A percentile compares a stretch with the other conserved stretches of the same genome.
These are phyloP conservation scores for Septoria petroselini DNA, from an alignment of 2,329 filamentous ascomycete species.

Conservation along the genomic window DNA sequence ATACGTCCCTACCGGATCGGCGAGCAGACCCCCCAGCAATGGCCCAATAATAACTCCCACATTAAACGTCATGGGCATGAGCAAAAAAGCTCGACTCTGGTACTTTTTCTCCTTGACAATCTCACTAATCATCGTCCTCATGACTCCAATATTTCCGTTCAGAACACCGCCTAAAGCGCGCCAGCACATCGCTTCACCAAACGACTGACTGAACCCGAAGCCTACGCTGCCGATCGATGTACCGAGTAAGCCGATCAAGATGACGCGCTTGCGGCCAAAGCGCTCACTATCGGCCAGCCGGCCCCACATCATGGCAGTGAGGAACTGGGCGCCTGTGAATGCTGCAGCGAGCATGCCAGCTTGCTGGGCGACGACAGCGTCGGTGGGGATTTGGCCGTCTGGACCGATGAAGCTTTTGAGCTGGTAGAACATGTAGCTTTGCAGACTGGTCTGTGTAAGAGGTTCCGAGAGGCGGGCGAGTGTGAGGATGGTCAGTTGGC, in stretches of 20 bases:
- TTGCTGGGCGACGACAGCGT: constrained; percentile 68
- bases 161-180: constrained; percentile 63
- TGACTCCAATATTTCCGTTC: constrained; percentile 71
- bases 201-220: constrained; percentile 66
- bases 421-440: constrained; percentile 84
- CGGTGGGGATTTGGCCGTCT: constrained; percentile 47
- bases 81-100: constrained; percentile 54
- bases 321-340: constrained; percentile 78
- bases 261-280: constrained; percentile 69
- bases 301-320: constrained; percentile 81
- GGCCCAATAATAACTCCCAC: constrained; percentile 49
- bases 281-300: constrained; percentile 61
- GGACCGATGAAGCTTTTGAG: constrained; percentile 64
- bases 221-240: constrained; percentile 64
- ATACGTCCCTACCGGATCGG: constrained; percentile 62
- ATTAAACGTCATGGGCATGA: constrained; percentile 68
- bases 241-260: constrained; percentile 72
- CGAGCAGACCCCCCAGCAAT: constrained; percentile 63
- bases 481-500: constrained; percentile 73
- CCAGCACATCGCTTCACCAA: constrained; percentile 62
- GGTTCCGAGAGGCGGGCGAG: constrained; percentile 78
- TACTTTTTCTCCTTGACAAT: constrained; percentile 66
- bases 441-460: constrained; percentile 71
- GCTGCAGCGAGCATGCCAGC: constrained; percentile 73
- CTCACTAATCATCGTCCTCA: constrained; percentile 72